Evolutionary conservation across 148 eudicot species (phyloP).

Genomic region (Salicornia ramosissima): DNA sequence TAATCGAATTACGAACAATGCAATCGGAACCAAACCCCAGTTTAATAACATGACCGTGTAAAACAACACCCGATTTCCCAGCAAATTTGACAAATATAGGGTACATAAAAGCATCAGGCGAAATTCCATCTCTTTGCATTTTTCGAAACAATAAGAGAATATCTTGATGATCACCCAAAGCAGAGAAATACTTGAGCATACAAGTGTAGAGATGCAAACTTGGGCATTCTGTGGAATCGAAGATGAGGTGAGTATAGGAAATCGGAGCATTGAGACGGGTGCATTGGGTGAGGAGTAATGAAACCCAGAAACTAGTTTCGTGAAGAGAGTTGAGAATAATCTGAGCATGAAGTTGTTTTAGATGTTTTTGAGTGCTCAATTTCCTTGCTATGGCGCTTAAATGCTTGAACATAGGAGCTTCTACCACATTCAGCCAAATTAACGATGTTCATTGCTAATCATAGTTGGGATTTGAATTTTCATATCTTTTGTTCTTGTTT

Average conservation of each 20-base stretch:
- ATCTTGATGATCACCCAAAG: conserved; percentile 30
- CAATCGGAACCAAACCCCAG: conserved; percentile 36
- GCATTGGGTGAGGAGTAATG: conserved; percentile 45
- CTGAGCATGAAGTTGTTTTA: conserved; percentile 45
- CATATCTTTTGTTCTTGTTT: too few relatives aligned
- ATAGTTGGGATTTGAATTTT: too few relatives aligned
- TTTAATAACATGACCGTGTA: conserved; percentile 47
- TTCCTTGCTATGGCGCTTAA: conserved; percentile 22
- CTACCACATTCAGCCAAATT: too few relatives aligned
- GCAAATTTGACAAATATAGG: conserved; percentile 53
- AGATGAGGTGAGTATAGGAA: conserved; percentile 34
- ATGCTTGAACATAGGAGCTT: conserved; percentile 26
- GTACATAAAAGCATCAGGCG: conserved; percentile 43
- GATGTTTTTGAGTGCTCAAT: conserved; percentile 25
- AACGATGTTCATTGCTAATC: too few relatives aligned
- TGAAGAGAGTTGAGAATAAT: conserved; percentile 39
- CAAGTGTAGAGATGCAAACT: conserved; percentile 33
- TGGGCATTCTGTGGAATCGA: conserved; percentile 30
- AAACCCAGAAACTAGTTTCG: conserved; percentile 35
- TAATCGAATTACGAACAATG: conserved; percentile 38
- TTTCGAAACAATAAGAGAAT: conserved; percentile 30
- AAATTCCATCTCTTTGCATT: conserved; percentile 28
- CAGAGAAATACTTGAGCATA: conserved; percentile 43
- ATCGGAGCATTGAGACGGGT: conserved; percentile 45
- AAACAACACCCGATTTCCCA: conserved; percentile 33